Evolutionary conservation across 1,284 basidiomycete genomes (phyloP), one percentile per base, ranked within the genome.

Genomic region (Sporisorium graminicola): DNA sequence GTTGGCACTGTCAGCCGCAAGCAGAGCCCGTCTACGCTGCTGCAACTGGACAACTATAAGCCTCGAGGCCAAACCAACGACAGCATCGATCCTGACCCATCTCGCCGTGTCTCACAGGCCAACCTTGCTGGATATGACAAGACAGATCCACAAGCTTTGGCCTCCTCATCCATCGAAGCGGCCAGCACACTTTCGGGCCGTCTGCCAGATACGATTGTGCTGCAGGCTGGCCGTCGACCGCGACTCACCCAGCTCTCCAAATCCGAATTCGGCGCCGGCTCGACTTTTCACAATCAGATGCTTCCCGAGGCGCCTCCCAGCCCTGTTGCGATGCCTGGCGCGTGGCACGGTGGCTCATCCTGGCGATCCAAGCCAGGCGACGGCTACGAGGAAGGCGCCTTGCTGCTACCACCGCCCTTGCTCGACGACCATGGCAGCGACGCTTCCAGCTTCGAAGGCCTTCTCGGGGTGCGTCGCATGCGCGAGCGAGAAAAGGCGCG

Each of bases 291-390:
- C 44, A 40, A 58, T 9, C 55, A 62, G 13, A 68, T 49, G 5
- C 63, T 75, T 3, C 75, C 72, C 14, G 80, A 83, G 14, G 73
- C 79, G 3, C 83, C 83, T 47, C 79, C 81, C 2, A 79, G 78
- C 33, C 83, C 83, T 6, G 57, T 85, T 8, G 81, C 72, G 5
- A 85, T 85, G 83, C 83, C 83, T 0, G 83, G 83, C n/a, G 80
- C 75, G 1, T 85, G 78, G 80, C 76, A 68, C 1, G 78, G 74
- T 18, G 78, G 79, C 14, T 62, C 61, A 7, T 64, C 70, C 8
- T 78, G 78, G 72, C 52, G 77, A 3, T 57, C 64, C n/a, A 74
- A 69, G 24, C 63, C 67, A 13, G 73, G 72, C 5, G 76, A 79
- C 27, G 71, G 74, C 24, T 73, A 79, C 47, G 73, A 78, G 22